These are phyloP conservation scores for Jatropha multifida DNA, from an alignment of 441 rosid genomes.

Conservation along the genomic window DNA sequence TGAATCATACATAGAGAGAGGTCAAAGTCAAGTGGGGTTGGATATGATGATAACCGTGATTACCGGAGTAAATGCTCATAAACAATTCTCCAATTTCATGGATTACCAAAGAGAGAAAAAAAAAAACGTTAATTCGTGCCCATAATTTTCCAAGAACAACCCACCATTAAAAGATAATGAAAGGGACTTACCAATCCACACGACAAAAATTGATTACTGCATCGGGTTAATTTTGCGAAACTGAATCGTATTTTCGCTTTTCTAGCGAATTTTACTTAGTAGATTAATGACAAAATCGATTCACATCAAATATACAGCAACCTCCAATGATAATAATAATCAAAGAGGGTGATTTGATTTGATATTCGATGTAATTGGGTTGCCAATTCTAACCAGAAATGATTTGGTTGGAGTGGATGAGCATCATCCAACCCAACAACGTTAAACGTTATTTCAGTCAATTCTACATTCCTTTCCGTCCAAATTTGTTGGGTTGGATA, in stretches of 20 bases:
- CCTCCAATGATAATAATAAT: background rate
- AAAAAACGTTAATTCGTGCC: background rate
- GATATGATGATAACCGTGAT: slow-evolving; percentile 4
- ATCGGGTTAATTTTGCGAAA: too few relatives aligned
- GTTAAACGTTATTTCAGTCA: background rate
- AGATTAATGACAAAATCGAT: too few relatives aligned
- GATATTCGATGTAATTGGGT: background rate
- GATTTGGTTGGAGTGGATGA: background rate
- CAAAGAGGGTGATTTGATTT: background rate
- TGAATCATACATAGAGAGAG: background rate
- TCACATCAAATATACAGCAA: too few relatives aligned
- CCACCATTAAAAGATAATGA: background rate
- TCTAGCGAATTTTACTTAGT: too few relatives aligned
- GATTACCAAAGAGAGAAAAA: background rate
- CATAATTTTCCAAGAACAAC: background rate
- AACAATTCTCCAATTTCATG: background rate
- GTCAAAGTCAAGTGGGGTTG: slow-evolving; percentile 5
- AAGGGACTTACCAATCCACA: background rate
- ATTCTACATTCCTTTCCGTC: background rate
- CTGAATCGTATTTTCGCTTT: too few relatives aligned
- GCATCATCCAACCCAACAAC: background rate
- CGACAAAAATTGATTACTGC: background rate
- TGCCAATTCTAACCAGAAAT: background rate
- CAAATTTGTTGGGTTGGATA: background rate
- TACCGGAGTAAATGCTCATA: slow-evolving; percentile 10